Percentiles rank a stretch among this genome's conserved stretches.
Evolutionary conservation across 2,329 filamentous ascomycete species (phyloP).

Genomic region (Zopfia rhizophila): DNA sequence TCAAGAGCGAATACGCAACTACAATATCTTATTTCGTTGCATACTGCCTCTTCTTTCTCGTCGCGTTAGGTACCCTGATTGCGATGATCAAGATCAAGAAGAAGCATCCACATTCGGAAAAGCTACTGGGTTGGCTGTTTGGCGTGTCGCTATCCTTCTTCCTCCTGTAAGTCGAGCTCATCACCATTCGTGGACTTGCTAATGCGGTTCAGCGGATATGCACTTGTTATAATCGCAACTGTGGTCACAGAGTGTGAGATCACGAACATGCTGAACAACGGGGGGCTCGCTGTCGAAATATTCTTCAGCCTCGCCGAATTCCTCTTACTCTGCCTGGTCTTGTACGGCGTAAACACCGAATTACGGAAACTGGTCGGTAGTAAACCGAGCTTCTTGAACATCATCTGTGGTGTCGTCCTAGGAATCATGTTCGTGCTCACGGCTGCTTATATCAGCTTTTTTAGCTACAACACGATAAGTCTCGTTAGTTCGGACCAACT

Average conservation of each 20-base stretch:
- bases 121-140: constrained; percentile 32
- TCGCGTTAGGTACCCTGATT: constrained; percentile 31
- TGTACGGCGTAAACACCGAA: constrained; percentile 37
- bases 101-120: constrained; percentile 29
- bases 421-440: constrained; percentile 34
- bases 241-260: constrained; percentile 30
- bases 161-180: constrained; percentile 34
- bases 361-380: constrained; percentile 33
- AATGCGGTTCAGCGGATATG: constrained; percentile 23
- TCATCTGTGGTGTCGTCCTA: constrained; percentile 21
- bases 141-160: constrained; percentile 20
- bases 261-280: constrained; percentile 5
- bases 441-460: constrained; percentile 20
- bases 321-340: constrained; percentile 34
- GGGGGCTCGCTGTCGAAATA: no score
- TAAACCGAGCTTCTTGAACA: constrained; percentile 19
- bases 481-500: background rate
- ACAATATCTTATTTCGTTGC: constrained; percentile 27
- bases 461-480: constrained; percentile 23
- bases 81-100: constrained; percentile 27
- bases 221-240: constrained; percentile 19
- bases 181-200: constrained; percentile 1
- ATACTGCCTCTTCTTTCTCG: constrained; percentile 21
- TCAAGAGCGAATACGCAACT: constrained; percentile 4
- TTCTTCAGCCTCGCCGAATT: constrained; percentile 31